These are phyloP conservation scores for Neoboletus magnificus DNA, from an alignment of 768 basidiomycete genomes.

Conservation along the genomic window DNA sequence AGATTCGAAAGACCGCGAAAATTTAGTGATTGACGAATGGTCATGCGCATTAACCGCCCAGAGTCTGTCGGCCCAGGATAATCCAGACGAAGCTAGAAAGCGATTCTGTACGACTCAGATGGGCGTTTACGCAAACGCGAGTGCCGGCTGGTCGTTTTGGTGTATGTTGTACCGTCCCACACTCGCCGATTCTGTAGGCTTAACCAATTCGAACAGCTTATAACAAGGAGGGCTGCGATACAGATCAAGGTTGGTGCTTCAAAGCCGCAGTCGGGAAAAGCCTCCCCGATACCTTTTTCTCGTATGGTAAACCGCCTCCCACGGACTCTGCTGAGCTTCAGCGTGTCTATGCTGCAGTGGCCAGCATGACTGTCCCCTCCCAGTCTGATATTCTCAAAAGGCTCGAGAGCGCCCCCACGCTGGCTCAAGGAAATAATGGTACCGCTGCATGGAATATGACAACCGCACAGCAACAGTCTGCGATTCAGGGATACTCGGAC, in stretches of 20 bases:
- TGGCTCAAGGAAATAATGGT: background rate
- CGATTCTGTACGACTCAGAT: constrained; percentile 59
- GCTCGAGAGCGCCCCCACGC: background rate
- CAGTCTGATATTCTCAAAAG: constrained; percentile 12
- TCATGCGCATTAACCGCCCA: constrained; percentile 46
- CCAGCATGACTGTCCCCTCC: constrained; percentile 11
- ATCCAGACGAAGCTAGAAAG: constrained; percentile 43
- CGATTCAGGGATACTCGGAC: constrained; percentile 51
- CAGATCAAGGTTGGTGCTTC: constrained; percentile 71
- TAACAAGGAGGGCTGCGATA: constrained; percentile 55
- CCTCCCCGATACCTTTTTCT: constrained; percentile 57
- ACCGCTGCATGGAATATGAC: constrained; percentile 7
- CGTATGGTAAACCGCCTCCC: constrained; percentile 37
- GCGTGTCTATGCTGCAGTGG: constrained; percentile 13
- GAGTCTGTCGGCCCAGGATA: constrained; percentile 46
- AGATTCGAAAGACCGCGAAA: constrained; percentile 34
- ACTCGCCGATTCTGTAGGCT: background rate
- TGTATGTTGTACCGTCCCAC: constrained; percentile 37
- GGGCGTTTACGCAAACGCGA: constrained; percentile 50
- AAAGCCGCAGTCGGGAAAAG: constrained; percentile 51
- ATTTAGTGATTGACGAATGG: constrained; percentile 51
- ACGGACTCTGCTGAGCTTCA: constrained; percentile 23
- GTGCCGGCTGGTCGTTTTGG: constrained; percentile 72
- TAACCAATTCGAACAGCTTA: constrained; percentile 41
- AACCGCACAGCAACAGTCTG: constrained; percentile 7